A percentile compares a stretch with the other conserved stretches of the same genome.
phyloP scores from a whole-genome alignment of 768 basidiomycete species.

The Suillus plorans region DNA sequence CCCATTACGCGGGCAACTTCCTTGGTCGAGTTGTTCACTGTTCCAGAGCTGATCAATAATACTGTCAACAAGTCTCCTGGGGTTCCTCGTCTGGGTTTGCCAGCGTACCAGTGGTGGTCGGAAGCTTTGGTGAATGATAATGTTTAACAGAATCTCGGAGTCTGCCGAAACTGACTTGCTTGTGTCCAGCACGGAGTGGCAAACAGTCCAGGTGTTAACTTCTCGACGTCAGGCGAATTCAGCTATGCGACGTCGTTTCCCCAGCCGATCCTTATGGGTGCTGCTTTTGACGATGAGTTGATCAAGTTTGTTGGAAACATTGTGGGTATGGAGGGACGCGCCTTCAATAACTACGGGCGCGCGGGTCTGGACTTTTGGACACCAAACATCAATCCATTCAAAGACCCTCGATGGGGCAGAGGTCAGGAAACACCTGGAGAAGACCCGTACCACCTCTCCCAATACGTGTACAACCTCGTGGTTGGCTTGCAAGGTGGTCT shows the following conservation, averaged over 20 bases:
- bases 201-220: slow-evolving; percentile 49
- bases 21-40: slow-evolving; percentile 48
- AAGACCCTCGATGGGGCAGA: slow-evolving; percentile 62
- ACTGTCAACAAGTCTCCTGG: slow-evolving; percentile 50
- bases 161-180: slow-evolving; percentile 3
- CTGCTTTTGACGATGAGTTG: slow-evolving; percentile 55
- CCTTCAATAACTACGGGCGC: slow-evolving; percentile 53
- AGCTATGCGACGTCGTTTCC: slow-evolving; percentile 61
- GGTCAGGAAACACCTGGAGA: slow-evolving; percentile 65
- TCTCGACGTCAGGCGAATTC: slow-evolving; percentile 49
- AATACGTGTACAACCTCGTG: slow-evolving; percentile 55
- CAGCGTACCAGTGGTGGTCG: slow-evolving; percentile 61
- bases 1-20: slow-evolving; percentile 49
- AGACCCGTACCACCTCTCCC: slow-evolving; percentile 52
- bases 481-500: slow-evolving; percentile 58
- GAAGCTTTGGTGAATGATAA: slow-evolving; percentile 49
- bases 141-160: background rate
- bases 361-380: slow-evolving; percentile 59
- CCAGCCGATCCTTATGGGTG: slow-evolving; percentile 52
- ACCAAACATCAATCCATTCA: slow-evolving; percentile 53
- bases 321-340: slow-evolving; percentile 56
- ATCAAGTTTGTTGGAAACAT: slow-evolving; percentile 48
- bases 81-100: slow-evolving; percentile 54
- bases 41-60: slow-evolving; percentile 50
- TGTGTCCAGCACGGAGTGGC: slow-evolving; percentile 54